Base-by-base conservation (phyloP, 139 green algal genomes). In the Chlamydomonas sphaeroides region DNA sequence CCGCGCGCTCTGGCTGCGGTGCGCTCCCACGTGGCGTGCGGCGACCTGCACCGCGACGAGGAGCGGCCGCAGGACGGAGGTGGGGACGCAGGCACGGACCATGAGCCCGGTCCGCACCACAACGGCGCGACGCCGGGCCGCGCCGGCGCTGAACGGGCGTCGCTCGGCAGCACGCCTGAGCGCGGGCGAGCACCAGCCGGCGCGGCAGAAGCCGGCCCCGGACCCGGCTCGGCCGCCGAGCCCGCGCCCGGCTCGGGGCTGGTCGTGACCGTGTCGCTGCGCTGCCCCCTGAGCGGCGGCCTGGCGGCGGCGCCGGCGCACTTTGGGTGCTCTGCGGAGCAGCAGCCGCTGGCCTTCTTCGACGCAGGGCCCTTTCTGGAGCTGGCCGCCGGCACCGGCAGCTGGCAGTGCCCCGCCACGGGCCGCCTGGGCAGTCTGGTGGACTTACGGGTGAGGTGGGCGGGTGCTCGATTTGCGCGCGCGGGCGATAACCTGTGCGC, bases 261-360 rank as follows among this genome's bases (percentile, higher is more conserved):
- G 45, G 14, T 14, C 11, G 45, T 14, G 45, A 53, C 59, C 1
- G 18, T 80, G 3, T 70, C 74, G 30, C 74, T 80, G 74, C 74
- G 74, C 38, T 80, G 74, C 61, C 74, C 74, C 59, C 74, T 80
- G 59, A 48, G 66, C 61, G 74, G 74, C 74, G 39, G 74, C 59
- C 39, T 80, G 74, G 74, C 30, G 38, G n/a, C 59, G 28, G 18
- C n/a, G 28, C 74, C 74, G 15, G 74, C 59, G n/a, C 74, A 80
- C 57, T 70, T 80, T 23, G 74, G 59, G 0, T 4, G 17, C 30
- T 25, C 14, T 21, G 59, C 59, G 1, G 59, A 39, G 11, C 18
- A 39, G 2, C 8, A 1, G 25, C 74, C 74, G 38, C 59, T 80
- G 38, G 74, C 74, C 30, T 80, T 80, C 59, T 80, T 80, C 59